A percentile compares a stretch with the other conserved stretches of the same genome.
Evolutionary conservation across 805 yeast species (phyloP).

Genomic region (Wickerhamomyces strasburgensis): DNA sequence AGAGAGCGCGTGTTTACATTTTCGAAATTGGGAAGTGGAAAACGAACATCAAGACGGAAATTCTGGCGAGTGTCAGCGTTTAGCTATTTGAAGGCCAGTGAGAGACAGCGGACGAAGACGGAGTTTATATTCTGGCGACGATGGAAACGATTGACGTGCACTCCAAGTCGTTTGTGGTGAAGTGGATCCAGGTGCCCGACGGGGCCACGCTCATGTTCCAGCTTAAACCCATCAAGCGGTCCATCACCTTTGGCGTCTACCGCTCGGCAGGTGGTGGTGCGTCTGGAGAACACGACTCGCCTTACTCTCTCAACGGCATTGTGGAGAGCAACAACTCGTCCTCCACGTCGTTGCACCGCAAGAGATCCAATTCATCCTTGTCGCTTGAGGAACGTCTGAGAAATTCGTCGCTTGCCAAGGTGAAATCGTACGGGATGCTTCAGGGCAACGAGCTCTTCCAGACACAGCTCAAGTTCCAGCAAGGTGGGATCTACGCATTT

Average conservation of each 20-base stretch:
- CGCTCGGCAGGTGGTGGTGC: conserved; percentile 17
- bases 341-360: conserved; percentile 22
- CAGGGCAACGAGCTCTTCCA: conserved; percentile 55
- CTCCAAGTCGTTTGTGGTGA: conserved; percentile 80
- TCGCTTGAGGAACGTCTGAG: conserved; percentile 54
- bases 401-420: conserved; percentile 44
- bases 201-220: conserved; percentile 70
- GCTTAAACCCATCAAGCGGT: conserved; percentile 68
- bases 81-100: no score
- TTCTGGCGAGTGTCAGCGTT: no score
- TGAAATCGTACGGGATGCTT: conserved; percentile 53
- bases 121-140: no score
- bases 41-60: no score
- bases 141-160: conserved; percentile 93
- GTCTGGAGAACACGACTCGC: conserved; percentile 10
- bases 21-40: conserved; percentile 51
- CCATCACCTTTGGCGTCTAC: conserved; percentile 41
- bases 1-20: not conserved
- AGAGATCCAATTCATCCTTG: conserved; percentile 33
- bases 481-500: conserved; percentile 77
- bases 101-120: no score
- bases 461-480: conserved; percentile 53
- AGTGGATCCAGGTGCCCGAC: conserved; percentile 82
- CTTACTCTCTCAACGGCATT: conserved; percentile 26
- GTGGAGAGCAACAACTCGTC: conserved; percentile 14